These are phyloP conservation scores for Sinapis alba DNA, from an alignment of 441 rosid genomes.

Conservation along the genomic window DNA sequence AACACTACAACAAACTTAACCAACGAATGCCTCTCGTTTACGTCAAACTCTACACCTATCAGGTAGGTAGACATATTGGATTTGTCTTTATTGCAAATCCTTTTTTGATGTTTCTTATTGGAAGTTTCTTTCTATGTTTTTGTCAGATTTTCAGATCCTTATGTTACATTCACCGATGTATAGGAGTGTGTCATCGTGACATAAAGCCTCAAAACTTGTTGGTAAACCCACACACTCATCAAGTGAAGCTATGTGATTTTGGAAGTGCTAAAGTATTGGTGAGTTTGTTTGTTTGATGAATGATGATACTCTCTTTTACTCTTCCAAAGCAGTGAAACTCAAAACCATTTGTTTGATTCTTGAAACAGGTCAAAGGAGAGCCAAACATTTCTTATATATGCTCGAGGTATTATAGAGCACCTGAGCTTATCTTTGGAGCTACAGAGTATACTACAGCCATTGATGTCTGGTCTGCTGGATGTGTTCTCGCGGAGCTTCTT, in stretches of 20 bases:
- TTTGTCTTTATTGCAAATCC: too few species aligned
- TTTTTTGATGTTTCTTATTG: background rate
- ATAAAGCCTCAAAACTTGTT: slow-evolving; percentile 96
- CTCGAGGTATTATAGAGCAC: slow-evolving; percentile 96
- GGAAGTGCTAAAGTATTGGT: slow-evolving; percentile 99
- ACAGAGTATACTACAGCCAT: slow-evolving; percentile 94
- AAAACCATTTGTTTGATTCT: slow-evolving; percentile 23
- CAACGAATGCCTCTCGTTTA: slow-evolving; percentile 89
- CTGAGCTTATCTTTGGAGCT: slow-evolving; percentile 96
- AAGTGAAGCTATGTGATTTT: slow-evolving; percentile 89
- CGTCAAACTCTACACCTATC: background rate
- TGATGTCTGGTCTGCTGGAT: slow-evolving; percentile 98
- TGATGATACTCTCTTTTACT: background rate
- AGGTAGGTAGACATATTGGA: background rate
- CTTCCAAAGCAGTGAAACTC: background rate
- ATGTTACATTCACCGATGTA: slow-evolving; percentile 79
- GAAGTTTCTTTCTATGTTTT: slow-evolving; percentile 15
- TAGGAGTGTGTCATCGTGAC: slow-evolving; percentile 96
- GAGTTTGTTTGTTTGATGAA: slow-evolving; percentile 28
- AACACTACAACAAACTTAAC: slow-evolving; percentile 88
- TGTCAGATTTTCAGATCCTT: slow-evolving; percentile 87
- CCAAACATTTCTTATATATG: slow-evolving; percentile 97
- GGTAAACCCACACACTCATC: slow-evolving; percentile 98
- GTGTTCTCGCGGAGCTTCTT: slow-evolving; percentile 89
- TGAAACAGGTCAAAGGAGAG: slow-evolving; percentile 85